Percentiles rank a stretch among this genome's conserved stretches.
Conservation (phyloP, 768 basidiomycete genomes). For the Tricholoma saponaceum region DNA sequence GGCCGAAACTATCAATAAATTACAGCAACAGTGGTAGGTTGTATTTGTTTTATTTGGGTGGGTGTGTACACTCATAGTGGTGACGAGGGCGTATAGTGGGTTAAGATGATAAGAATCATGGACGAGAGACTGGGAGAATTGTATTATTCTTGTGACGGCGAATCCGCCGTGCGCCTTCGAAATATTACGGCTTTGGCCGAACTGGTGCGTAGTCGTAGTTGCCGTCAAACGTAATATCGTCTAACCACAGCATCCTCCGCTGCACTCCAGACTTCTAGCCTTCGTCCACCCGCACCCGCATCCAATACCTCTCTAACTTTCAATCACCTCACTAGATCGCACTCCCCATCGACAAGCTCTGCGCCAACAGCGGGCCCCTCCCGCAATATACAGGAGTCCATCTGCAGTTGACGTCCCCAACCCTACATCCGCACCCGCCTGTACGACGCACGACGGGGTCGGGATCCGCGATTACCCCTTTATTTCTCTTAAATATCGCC, state of each 20-base stretch:
- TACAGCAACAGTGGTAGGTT: too few relatives aligned
- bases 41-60: too few relatives aligned
- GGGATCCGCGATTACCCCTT: slow-evolving; percentile 47
- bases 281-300: slow-evolving; percentile 8
- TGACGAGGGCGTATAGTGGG: too few relatives aligned
- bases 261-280: slow-evolving; percentile 48
- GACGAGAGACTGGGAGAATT: too few relatives aligned
- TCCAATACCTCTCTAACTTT: slow-evolving; percentile 18
- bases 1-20: too few relatives aligned
- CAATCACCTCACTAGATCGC: slow-evolving; percentile 51
- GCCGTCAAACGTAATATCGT: slow-evolving; percentile 30
- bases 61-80: too few relatives aligned
- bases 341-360: slow-evolving; percentile 59
- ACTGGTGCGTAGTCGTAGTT: too few relatives aligned
- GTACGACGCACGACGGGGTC: slow-evolving; percentile 23
- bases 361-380: slow-evolving; percentile 38
- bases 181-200: too few relatives aligned
- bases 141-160: too few relatives aligned
- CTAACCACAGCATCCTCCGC: slow-evolving; percentile 63
- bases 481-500: slow-evolving; percentile 40
- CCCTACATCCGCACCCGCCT: slow-evolving; percentile 20
- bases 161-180: too few relatives aligned
- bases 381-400: slow-evolving; percentile 55
- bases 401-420: slow-evolving; percentile 52
- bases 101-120: too few relatives aligned